Evolutionary conservation across 805 yeast species (phyloP).

Genomic region (Saccharomyces paradoxus): DNA sequence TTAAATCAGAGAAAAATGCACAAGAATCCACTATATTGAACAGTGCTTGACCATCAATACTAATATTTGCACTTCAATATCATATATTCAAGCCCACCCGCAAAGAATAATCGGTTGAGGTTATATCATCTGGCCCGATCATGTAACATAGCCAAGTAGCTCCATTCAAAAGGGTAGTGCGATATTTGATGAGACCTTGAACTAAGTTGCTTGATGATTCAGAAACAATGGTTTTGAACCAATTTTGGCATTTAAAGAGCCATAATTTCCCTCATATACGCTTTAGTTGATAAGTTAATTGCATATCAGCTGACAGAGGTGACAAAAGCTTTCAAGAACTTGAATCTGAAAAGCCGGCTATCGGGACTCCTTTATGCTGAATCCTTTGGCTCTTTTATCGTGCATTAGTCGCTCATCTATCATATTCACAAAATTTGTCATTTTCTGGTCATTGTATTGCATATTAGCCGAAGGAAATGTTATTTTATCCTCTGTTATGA

Average conservation of each 20-base stretch:
- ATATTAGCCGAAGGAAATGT: slow-evolving; percentile 35
- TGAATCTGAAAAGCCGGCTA: slow-evolving; percentile 28
- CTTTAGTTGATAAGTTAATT: slow-evolving; percentile 50
- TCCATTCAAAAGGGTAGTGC: slow-evolving; percentile 44
- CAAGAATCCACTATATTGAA: slow-evolving; percentile 60
- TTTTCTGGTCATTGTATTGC: slow-evolving; percentile 41
- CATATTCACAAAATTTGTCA: slow-evolving; percentile 49
- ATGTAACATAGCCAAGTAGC: slow-evolving; percentile 34
- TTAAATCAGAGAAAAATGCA: slow-evolving; percentile 46
- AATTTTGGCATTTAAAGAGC: slow-evolving; percentile 39
- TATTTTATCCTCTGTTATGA: slow-evolving; percentile 37
- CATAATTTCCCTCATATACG: slow-evolving; percentile 35
- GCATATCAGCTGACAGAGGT: slow-evolving; percentile 47
- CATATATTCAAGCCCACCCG: slow-evolving; percentile 22
- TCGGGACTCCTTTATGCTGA: slow-evolving; percentile 64
- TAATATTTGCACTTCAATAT: slow-evolving; percentile 19
- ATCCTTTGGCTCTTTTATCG: slow-evolving; percentile 67
- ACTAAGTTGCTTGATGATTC: slow-evolving; percentile 30
- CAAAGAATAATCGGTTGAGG: slow-evolving; percentile 24
- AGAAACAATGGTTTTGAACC: slow-evolving; percentile 38
- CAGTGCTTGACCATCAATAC: slow-evolving; percentile 49
- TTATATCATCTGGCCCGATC: slow-evolving; percentile 13
- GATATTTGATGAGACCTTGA: slow-evolving; percentile 43
- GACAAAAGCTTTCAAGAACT: slow-evolving; percentile 27
- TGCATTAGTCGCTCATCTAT: slow-evolving; percentile 62